Evolutionary conservation across 169 alveolate species (phyloP).

Genomic region (Plasmodium falciparum): DNA sequence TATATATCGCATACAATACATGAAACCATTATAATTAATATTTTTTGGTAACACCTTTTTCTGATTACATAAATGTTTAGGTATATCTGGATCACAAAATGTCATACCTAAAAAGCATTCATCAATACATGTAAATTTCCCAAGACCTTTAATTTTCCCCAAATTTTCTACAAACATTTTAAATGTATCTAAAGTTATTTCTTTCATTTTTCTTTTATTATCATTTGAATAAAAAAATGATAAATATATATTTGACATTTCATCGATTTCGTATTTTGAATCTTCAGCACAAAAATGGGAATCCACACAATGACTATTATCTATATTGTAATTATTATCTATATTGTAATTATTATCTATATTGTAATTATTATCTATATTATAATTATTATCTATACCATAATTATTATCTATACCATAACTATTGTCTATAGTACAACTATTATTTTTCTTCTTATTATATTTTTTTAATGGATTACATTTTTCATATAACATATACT

Average conservation of each 20-base stretch:
- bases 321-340: not conserved
- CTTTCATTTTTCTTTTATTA: slow-evolving; percentile 46
- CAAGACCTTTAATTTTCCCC: slow-evolving; percentile 65
- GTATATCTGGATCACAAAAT: slow-evolving; percentile 73
- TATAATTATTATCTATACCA: no score
- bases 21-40: slow-evolving; percentile 64
- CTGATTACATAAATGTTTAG: slow-evolving; percentile 57
- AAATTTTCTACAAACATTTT: slow-evolving; percentile 65
- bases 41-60: slow-evolving; percentile 65
- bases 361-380: not conserved
- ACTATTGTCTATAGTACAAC: not conserved
- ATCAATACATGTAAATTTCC: slow-evolving; percentile 51
- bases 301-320: not conserved
- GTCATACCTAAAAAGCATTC: slow-evolving; percentile 73
- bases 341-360: not conserved
- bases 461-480: no score
- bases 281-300: no score
- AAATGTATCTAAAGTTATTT: slow-evolving; percentile 33
- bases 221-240: slow-evolving; percentile 35
- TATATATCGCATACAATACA: slow-evolving; percentile 70
- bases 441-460: not conserved
- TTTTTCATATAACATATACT: no score
- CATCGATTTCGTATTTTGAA: slow-evolving; percentile 30
- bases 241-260: slow-evolving; percentile 23
- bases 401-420: not conserved